These are phyloP conservation scores for Vigna mungo DNA, from an alignment of 306 rosid genomes.

Conservation along the genomic window DNA sequence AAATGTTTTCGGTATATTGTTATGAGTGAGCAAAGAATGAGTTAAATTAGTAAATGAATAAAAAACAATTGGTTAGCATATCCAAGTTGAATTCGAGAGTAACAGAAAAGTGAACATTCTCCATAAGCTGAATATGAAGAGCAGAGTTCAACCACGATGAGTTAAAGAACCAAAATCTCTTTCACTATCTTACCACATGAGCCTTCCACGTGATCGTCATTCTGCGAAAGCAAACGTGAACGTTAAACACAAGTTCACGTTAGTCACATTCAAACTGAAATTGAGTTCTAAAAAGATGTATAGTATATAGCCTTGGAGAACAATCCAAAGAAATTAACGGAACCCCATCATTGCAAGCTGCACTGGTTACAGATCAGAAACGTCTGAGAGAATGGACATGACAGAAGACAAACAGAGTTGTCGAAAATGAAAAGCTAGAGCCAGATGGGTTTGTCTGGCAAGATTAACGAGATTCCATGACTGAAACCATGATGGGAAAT, in stretches of 20 bases:
- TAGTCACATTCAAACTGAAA: conserved; percentile 41
- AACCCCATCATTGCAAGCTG: conserved; percentile 55
- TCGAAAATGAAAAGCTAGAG: conserved; percentile 34
- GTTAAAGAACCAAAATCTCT: not conserved
- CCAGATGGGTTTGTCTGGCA: conserved; percentile 17
- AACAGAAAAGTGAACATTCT: conserved; percentile 19
- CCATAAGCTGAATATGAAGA: conserved; percentile 51
- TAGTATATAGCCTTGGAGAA: conserved; percentile 27
- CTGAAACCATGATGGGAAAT: conserved; percentile 36
- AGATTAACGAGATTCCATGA: conserved; percentile 66
- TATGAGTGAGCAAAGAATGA: conserved; percentile 33
- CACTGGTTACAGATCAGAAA: conserved; percentile 50
- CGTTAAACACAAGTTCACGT: not conserved
- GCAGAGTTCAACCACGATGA: conserved; percentile 41
- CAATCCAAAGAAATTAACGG: conserved; percentile 57
- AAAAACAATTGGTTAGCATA: not conserved
- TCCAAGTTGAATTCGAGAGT: conserved; percentile 2
- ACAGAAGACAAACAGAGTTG: conserved; percentile 39
- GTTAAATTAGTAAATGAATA: conserved; percentile 30
- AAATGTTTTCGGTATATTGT: not conserved
- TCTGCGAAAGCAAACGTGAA: not conserved
- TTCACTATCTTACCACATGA: not conserved
- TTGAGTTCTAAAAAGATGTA: conserved; percentile 39
- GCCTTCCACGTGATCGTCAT: not conserved
- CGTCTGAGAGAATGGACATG: conserved; percentile 45